phyloP scores from a whole-genome alignment of 768 basidiomycete genomes.

The Bullera alba region DNA sequence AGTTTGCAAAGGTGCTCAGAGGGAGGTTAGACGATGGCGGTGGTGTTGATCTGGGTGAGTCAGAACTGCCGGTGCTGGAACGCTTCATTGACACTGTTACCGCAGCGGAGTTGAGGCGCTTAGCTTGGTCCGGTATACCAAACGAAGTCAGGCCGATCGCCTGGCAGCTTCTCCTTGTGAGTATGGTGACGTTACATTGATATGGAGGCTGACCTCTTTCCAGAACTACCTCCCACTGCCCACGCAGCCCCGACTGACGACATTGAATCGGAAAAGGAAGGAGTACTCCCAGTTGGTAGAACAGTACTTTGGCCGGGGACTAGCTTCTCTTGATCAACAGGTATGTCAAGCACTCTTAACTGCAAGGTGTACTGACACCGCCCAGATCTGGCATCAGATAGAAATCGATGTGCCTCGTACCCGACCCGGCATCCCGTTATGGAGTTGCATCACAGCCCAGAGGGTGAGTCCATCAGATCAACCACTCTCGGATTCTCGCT shows the following conservation, averaged over 20 bases:
- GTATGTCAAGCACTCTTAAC: conserved; percentile 11
- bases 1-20: conserved; percentile 36
- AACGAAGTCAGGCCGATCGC: conserved; percentile 76
- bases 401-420: conserved; percentile 97
- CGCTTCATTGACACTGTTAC: conserved; percentile 2
- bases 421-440: conserved; percentile 77
- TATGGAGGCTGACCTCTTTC: not conserved
- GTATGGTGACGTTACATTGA: conserved; percentile 35
- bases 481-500: not conserved
- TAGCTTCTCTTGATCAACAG: conserved; percentile 76
- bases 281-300: conserved; percentile 87
- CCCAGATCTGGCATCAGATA: conserved; percentile 95
- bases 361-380: not conserved
- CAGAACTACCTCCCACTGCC: conserved; percentile 91
- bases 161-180: conserved; percentile 87
- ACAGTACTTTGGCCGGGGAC: conserved; percentile 78
- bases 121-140: conserved; percentile 94
- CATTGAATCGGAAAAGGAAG: conserved; percentile 78
- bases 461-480: conserved; percentile 53
- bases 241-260: conserved; percentile 62
- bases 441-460: conserved; percentile 86
- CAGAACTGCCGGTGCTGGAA: not conserved
- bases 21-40: conserved; percentile 46
- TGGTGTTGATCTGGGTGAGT: conserved; percentile 63
- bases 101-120: conserved; percentile 72